Base-by-base conservation (phyloP, 2,329 filamentous ascomycete genomes). In the Xylaria digitata region DNA sequence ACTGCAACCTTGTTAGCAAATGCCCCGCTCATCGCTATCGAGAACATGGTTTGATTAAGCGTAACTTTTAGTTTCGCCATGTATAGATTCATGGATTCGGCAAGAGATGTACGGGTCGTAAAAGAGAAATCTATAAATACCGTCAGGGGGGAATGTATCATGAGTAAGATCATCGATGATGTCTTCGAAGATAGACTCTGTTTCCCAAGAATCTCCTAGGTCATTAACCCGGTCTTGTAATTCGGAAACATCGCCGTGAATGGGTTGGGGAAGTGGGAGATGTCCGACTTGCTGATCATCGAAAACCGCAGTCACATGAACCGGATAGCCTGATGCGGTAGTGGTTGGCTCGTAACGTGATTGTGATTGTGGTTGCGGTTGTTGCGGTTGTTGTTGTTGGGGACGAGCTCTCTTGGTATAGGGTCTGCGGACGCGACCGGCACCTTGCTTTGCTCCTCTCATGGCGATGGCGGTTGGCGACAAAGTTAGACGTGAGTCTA, bases 101-200 rank as follows among this genome's bases (percentile, higher is more conserved):
- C 11, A 23, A 32, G 45, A 32, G 17, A 52, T 26, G 21, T 6
- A 43, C 9, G 42, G 55, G 11, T 50, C 42, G 13, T 61, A 23
- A 30, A 56, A 43, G 57, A 32, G 21, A 63, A 61, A 40, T 40
- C 11, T 15, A 50, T 55, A 58, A 26, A 68, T 73, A 74, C 73
- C 68, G 11, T 82, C 81, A 67, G 71, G 75, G 26, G 73, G 61
- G 68, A 72, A 80, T 69, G 82, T 76, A 69, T 83, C 81, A 57
- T 84, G 80, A 56, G 78, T 66, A 45, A 84, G 70, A 52, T 82
- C 77, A 66, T 84, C 80, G 59, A 85, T 77, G 37, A 81, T 78
- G 66, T 84, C 82, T 63, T 82, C 82, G 64, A 81, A 83, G 37
- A 85, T 75, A 42, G 82, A 84, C 66, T 83, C 78, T 6, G 77